These are phyloP conservation scores for Aegilops speltoides DNA, from an alignment of 176 grass and related monocot genomes.

Conservation along the genomic window DNA sequence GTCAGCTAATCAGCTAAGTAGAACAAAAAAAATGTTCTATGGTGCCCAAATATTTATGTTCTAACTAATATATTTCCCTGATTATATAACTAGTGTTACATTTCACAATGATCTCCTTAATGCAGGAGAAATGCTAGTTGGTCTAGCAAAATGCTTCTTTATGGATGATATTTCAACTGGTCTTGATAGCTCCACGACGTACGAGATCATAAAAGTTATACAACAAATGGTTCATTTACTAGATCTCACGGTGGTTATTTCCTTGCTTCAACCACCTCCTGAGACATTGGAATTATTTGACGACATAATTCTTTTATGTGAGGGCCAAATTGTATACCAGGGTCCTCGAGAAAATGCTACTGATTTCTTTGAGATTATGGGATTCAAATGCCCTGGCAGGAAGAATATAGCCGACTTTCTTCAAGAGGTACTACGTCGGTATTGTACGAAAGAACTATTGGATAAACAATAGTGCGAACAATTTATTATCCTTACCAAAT, in stretches of 20 bases:
- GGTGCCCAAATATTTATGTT: too few species aligned
- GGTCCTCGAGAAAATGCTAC: conserved; percentile 68
- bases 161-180: conserved; percentile 94
- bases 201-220: conserved; percentile 70
- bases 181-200: conserved; percentile 79
- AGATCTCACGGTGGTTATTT: conserved; percentile 83
- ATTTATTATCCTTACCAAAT: not conserved
- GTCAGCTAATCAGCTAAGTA: not conserved
- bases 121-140: conserved; percentile 88
- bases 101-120: not conserved
- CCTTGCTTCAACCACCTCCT: conserved; percentile 75
- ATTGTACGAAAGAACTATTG: not conserved
- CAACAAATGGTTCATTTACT: conserved; percentile 62
- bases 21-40: not conserved
- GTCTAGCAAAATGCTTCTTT: conserved; percentile 64
- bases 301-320: conserved; percentile 72
- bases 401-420: conserved; percentile 86
- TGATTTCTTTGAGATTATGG: conserved; percentile 60
- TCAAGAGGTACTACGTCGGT: conserved; percentile 65
- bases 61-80: too few species aligned
- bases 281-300: conserved; percentile 91
- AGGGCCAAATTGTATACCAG: conserved; percentile 77
- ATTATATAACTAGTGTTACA: too few species aligned
- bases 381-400: conserved; percentile 71
- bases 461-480: not conserved